Evolutionary conservation across 2,329 filamentous ascomycete species (phyloP), one percentile per base, ranked within the genome.

Genomic region (Arthrobotrys entomopaga): DNA sequence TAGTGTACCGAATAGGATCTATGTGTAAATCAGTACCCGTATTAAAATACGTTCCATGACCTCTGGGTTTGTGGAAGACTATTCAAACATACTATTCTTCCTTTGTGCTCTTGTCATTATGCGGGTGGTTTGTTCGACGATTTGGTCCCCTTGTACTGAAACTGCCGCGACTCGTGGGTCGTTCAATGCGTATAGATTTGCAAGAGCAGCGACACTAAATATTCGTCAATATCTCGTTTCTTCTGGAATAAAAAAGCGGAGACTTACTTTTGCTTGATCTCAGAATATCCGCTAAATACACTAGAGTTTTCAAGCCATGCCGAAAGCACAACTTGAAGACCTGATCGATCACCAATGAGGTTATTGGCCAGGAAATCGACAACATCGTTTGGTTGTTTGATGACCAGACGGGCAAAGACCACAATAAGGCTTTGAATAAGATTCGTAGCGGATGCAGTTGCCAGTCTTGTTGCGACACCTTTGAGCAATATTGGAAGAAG

Each of bases 271-370:
- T 97, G 92, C 78, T 93, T 88, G 78, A 98, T 98, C 81, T 97
- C 94, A 79, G 98, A 93, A 79, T 97, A 99, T 11, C 95, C 95
- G n/a, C 93, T 93, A 82, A 99, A 99, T 81, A 91, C 96, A 81
- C 96, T 87, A 2, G 93, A 97, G 82, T 98, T 97, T 83, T 98
- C 95, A 0, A 99, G 85, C 95, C 95, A 99, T 82, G 98, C 97
- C 82, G 89, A 87, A 77, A 98, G 84, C 2, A 99, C 95, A 22
- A 97, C 89, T 76, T 93, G 88, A 6, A 99, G 84, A n/a, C 93
- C 95, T 79, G 86, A 96, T 80, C 91, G 86, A 16, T 89, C 89
- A 54, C 88, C 87, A 77, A 98, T 91, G 78, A 92, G 87, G 76
- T 97, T 90, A 79, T 92, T 89, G 74, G 90, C 90, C 34, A 99